Base-by-base conservation (phyloP, 1,284 basidiomycete species). In the Omphalotus olearius region DNA sequence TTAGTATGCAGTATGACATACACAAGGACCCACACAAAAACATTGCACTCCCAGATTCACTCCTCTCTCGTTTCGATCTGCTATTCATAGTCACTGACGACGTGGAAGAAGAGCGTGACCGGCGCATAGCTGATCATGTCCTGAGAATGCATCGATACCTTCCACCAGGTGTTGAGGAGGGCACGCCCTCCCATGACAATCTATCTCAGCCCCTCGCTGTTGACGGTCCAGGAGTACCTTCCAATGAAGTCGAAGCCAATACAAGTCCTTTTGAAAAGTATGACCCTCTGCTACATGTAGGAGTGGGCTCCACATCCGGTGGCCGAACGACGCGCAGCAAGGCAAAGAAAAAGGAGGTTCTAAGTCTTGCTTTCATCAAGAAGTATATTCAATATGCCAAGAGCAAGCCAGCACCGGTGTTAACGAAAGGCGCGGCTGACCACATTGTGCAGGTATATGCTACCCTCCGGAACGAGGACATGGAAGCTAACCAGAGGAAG, bases 21-120 rank as follows among this genome's bases (percentile, higher is more conserved):
- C 96, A 99, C 76, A 99, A 99, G 73, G 97, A 99, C 68, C 97
- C 97, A 16, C 95, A 98, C 73, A 89, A 90, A 72, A 99, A 99
- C 66, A 99, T 99, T 62, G 97, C 96, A 2, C 82, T 99, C 1
- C 97, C 97, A 3, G 97, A 99, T 70, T 99, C 97, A 30, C 79
- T 99, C 14, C 82, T 99, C 16, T 99, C 97, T 16, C 96, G 97
- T 85, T 99, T 99, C 75, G 97, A 99, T 75, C 71, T 99, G 58
- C 81, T 99, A 36, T 99, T 99, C 66, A 89, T 99, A 47, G 93
- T 99, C 14, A 99, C 95, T 0, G 97, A 99, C 70, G 95, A 99
- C 66, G 93, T 97, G 5, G 93, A 98, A 63, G 97, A 98, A 73
- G 81, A 85, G 58, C 82, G 94, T 33, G 97, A 99, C 69, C 86